Base-by-base conservation (phyloP, 257 asterid species). In the Ilex asprella region DNA sequence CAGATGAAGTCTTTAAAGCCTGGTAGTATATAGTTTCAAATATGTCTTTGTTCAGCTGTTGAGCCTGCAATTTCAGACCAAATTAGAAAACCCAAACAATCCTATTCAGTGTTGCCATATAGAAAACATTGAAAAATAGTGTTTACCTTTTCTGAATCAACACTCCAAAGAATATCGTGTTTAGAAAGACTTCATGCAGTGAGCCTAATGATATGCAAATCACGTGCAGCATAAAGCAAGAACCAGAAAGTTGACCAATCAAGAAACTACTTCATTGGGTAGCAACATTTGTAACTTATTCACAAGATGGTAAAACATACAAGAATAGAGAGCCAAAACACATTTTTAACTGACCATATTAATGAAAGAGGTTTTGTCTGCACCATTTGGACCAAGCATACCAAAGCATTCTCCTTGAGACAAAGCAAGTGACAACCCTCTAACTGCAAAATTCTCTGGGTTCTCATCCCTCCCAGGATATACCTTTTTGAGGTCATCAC, bases 371-470 rank as follows among this genome's bases (percentile, higher is more conserved):
- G 97, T 92, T 85, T 92, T 92, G 52, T 97, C 99, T 5, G 99
- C 99, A 72, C 99, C 99, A 67, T 87, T 92, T 50, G 97, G 99
- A 51, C 99, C 99, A 58, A 92, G 96, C 97, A 89, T 89, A 64
- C 97, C 99, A 69, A 92, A 92, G 78, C 99, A 92, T 81, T 92
- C 97, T 51, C 96, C 96, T 47, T 76, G 91, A 12, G 95, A 89
- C 76, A 92, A 78, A 74, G 97, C 96, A 72, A 92, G 96, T 15
- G 99, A 92, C 56, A 92, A 71, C 58, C 76, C 94, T 76, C 95
- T 81, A 60, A 92, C 99, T 13, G 99, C 99, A 64, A 80, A 73
- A 70, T 92, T 92, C 74, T 82, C 89, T 0, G 96, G 95, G 78
- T 92, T 92, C 60, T 97, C 99, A 39, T 92, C 99, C 75, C 75